These are phyloP conservation scores for Apiotrichum siamense DNA, from an alignment of 1,284 basidiomycete genomes.

Conservation along the genomic window DNA sequence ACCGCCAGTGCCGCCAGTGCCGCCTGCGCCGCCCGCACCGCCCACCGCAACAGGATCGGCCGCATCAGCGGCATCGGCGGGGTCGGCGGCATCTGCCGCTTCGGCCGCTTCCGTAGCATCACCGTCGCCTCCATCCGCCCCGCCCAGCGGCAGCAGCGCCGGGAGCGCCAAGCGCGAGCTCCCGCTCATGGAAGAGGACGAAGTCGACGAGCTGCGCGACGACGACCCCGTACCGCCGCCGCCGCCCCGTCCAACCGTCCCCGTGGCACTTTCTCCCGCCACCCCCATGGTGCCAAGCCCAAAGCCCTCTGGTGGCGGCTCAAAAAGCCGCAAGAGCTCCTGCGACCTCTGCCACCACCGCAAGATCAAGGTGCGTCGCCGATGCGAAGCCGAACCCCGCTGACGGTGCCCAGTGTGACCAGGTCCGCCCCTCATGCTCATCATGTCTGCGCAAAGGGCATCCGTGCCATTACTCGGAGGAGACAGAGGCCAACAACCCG, in stretches of 20 bases:
- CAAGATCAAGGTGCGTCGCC: slow-evolving; percentile 35
- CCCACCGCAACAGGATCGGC: neutral
- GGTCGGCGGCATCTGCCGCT: neutral
- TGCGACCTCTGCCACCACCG: slow-evolving; percentile 39
- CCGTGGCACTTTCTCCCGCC: neutral
- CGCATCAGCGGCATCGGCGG: neutral
- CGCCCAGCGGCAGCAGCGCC: neutral
- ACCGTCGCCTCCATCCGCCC: neutral
- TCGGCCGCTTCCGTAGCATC: neutral
- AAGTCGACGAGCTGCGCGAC: slow-evolving; percentile 22
- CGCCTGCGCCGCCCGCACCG: neutral
- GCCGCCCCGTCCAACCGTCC: neutral
- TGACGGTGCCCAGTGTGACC: slow-evolving; percentile 29
- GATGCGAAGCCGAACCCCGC: neutral
- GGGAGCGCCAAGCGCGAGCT: slow-evolving; percentile 1
- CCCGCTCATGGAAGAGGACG: slow-evolving; percentile 12
- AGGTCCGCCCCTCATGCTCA: slow-evolving; percentile 32
- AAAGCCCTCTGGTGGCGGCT: slow-evolving; percentile 13
- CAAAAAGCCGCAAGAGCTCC: slow-evolving; percentile 31
- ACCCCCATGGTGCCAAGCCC: slow-evolving; percentile 11
- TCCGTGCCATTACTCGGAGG: slow-evolving; percentile 34
- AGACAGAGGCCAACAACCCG: slow-evolving; percentile 26
- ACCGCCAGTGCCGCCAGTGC: too few relatives aligned
- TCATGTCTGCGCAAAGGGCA: slow-evolving; percentile 36
- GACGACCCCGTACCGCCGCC: slow-evolving; percentile 10